Conservation (phyloP, 495 filamentous ascomycete genomes). For the Xylaria cubensis region DNA sequence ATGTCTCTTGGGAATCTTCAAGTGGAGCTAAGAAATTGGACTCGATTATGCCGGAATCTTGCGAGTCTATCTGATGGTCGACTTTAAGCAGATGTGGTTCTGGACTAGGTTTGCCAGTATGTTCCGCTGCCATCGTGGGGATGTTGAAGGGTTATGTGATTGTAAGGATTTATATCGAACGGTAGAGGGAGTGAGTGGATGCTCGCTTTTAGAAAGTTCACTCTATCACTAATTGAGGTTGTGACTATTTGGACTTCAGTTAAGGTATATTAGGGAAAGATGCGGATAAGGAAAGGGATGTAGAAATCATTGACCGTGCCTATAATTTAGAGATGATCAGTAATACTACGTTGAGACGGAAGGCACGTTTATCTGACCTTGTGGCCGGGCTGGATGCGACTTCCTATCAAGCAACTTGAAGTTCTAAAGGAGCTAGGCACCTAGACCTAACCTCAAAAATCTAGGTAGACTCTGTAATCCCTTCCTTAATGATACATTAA, state of each 20-base stretch:
- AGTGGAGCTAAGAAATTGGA: not conserved
- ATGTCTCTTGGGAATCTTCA: slow-evolving; percentile 11
- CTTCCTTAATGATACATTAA: not conserved
- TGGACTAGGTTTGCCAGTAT: not conserved
- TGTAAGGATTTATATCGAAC: not conserved
- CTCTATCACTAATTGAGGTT: not conserved
- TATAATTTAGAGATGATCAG: not conserved
- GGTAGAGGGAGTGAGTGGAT: not conserved
- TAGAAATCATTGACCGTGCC: not conserved
- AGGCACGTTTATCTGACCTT: not conserved
- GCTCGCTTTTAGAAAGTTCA: not conserved
- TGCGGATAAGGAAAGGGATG: not conserved
- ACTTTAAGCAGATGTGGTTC: not conserved
- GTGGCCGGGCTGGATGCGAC: not conserved
- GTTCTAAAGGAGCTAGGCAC: not conserved
- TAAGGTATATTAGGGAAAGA: not conserved
- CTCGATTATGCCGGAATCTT: not conserved
- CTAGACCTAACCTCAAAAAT: not conserved
- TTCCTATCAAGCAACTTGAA: not conserved
- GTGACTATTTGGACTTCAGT: not conserved
- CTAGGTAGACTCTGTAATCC: not conserved
- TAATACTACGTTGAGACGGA: not conserved
- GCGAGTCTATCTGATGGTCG: not conserved
- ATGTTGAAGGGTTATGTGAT: not conserved
- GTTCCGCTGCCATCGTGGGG: not conserved